Base-by-base conservation (phyloP, 495 filamentous ascomycete species). In the Penicillium pulvis region DNA sequence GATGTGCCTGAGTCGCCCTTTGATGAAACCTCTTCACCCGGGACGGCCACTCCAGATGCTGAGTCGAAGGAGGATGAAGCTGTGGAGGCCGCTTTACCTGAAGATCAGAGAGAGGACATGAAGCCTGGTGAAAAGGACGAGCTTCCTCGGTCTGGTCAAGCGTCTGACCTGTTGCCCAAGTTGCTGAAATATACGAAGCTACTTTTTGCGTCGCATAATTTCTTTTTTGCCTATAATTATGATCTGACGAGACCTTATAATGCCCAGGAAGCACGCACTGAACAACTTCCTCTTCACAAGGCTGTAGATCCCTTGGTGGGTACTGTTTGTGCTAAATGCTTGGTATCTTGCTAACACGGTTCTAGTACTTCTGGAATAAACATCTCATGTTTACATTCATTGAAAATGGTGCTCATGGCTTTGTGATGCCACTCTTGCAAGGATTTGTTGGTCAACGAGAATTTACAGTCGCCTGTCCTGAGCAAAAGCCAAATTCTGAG, bases 191-290 rank as follows among this genome's bases (percentile, higher is more conserved):
- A 90, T 49, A 88, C 90, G 12, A 89, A 87, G 68, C 77, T 97
- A 47, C 75, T 95, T 49, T 90, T 97, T 62, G 81, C 87, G 4
- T 91, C 88, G 17, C 80, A 80, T 54, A 97, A 90, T 69, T 97
- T 97, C 74, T 97, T 87, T 74, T 98, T 90, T 65, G 87, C 91
- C 12, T 96, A 98, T 70, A 94, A 98, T 59, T 83, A 90, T 70
- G 93, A 97, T 66, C 80, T 97, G 33, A 96, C 93, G 11, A 81
- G 87, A 44, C 84, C 82, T 59, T 66, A 89, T 63, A 75, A 78
- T 36, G 73, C 70, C 30, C 80, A 82, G 52, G 68, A 77, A 7
- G 58, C 67, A 17, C 41, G 61, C 51, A 71, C 60, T 26, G 71
- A 71, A 4, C 76, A 79, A 14, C 46, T 86, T 42, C 87, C 91